Evolutionary conservation across 495 filamentous ascomycete species (phyloP), one percentile per base, ranked within the genome.

Genomic region (Aspergillus baeticus): DNA sequence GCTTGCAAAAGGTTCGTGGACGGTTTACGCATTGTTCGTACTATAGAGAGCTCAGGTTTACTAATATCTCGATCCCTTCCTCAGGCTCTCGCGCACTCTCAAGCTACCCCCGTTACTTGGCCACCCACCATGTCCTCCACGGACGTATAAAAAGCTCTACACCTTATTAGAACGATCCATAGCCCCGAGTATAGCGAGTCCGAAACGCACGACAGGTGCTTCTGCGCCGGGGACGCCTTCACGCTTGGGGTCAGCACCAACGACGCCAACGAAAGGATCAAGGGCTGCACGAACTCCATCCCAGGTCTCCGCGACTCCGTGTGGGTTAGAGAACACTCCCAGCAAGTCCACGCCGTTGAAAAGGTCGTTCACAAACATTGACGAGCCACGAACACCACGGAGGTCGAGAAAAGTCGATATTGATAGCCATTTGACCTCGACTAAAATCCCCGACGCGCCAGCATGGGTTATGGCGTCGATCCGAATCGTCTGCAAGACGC

Each of bases 71-170:
- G 34, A 38, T 13, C 10, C 5, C 21, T 29, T 22, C 10, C 33
- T 15, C 43, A 93, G 92, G 55, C 80, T 97, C 45, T 92, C 91
- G 63, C 87, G 86, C 61, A 67, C 81, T n/a, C 81, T 98, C 58
- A 86, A 91, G 67, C 86, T 98, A 33, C 93, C 93, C 6, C 82
- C 84, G 2, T 87, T 96, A 36, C 80, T 88, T 51, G 84, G 89
- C 11, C 84, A 84, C 15, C 91, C 94, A 6, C 95, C 94, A 14
- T 89, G 91, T 58, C 86, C 86, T 35, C 92, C 91, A 10, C 83
- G 83, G 61, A 78, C 87, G 26, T 98, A 98, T 74, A 88, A 88
- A 63, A 89, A 88, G 62, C 80, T 98, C 37, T 91, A 92, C 71
- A 72, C 74, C 37, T 90, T 91, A 65, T 84, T 98, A 43, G 85